Conservation (phyloP, 306 rosid genomes). For the Lithocarpus polystachyus region DNA sequence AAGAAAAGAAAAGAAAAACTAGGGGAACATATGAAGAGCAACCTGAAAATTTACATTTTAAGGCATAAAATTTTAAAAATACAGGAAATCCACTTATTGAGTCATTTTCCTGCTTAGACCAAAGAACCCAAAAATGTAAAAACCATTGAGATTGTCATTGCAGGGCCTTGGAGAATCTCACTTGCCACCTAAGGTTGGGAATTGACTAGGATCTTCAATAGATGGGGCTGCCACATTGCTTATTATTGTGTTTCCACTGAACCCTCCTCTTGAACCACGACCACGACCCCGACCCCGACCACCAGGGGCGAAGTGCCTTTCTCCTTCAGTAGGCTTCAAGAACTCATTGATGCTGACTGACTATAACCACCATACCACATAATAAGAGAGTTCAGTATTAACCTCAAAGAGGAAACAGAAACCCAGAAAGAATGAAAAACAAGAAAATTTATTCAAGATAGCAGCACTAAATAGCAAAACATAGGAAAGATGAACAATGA, state of each 20-base stretch:
- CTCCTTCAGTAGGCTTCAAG: slow-evolving; percentile 92
- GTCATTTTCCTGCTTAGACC: slow-evolving; percentile 41
- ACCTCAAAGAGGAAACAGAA: neutral
- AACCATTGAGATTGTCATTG: slow-evolving; percentile 13
- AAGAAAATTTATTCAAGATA: neutral
- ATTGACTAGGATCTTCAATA: slow-evolving; percentile 83
- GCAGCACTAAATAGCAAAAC: neutral
- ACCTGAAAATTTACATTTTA: slow-evolving; percentile 55
- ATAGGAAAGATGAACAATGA: neutral
- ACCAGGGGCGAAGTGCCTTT: slow-evolving; percentile 57
- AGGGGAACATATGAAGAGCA: slow-evolving; percentile 32
- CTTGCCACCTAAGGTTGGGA: slow-evolving; percentile 94
- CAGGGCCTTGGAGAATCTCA: slow-evolving; percentile 47
- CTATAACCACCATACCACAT: slow-evolving; percentile 28
- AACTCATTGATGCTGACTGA: slow-evolving; percentile 81
- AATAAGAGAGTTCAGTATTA: neutral
- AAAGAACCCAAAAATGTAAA: slow-evolving; percentile 56
- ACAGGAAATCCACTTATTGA: slow-evolving; percentile 52
- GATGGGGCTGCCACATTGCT: slow-evolving; percentile 62
- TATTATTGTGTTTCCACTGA: slow-evolving; percentile 31
- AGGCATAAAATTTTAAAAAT: slow-evolving; percentile 17
- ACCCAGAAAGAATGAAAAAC: neutral
- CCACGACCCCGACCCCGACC: slow-evolving; percentile 85
- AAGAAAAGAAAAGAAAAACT: slow-evolving; percentile 5
- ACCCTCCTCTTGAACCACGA: slow-evolving; percentile 64